These are phyloP conservation scores for Simmondsia chinensis DNA, from an alignment of 148 eudicot species.

Conservation along the genomic window DNA sequence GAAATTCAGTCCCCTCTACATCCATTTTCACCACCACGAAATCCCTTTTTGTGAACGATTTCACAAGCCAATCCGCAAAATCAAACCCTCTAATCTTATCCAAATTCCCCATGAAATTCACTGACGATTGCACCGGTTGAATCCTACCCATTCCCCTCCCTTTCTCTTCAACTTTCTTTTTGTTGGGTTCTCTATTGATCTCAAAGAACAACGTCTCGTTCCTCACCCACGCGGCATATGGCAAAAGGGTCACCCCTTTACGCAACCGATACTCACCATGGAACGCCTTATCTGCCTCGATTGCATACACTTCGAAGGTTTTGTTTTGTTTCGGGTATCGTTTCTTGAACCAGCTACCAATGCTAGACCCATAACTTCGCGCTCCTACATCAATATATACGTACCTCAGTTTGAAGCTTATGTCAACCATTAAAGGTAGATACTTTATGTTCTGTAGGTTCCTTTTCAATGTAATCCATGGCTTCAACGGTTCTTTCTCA, in stretches of 20 bases:
- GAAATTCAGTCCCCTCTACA: conserved; percentile 91
- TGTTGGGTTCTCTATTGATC: conserved; percentile 62
- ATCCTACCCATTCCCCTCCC: conserved; percentile 84
- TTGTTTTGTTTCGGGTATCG: conserved; percentile 92
- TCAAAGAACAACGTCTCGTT: conserved; percentile 85
- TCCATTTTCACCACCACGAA: conserved; percentile 98
- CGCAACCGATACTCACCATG: conserved; percentile 53
- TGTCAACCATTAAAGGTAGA: conserved; percentile 68
- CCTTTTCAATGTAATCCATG: conserved; percentile 82
- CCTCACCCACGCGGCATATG: conserved; percentile 91
- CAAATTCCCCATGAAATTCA: conserved; percentile 25
- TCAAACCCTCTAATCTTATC: conserved; percentile 75
- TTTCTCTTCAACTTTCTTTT: conserved; percentile 44
- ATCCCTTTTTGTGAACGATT: conserved; percentile 54
- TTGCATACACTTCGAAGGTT: conserved; percentile 76
- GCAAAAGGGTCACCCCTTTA: conserved; percentile 65
- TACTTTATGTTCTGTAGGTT: conserved; percentile 71
- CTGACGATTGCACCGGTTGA: conserved; percentile 52
- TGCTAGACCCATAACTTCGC: conserved; percentile 90
- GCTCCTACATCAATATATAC: conserved; percentile 92
- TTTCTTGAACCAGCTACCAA: conserved; percentile 89
- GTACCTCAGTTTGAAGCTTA: conserved; percentile 68
- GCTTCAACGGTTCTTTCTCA: conserved; percentile 61
- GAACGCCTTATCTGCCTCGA: conserved; percentile 83
- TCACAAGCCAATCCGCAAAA: conserved; percentile 85